Base-by-base conservation (phyloP, 2,329 filamentous ascomycete genomes). In the Dendrostoma leiphaemia region DNA sequence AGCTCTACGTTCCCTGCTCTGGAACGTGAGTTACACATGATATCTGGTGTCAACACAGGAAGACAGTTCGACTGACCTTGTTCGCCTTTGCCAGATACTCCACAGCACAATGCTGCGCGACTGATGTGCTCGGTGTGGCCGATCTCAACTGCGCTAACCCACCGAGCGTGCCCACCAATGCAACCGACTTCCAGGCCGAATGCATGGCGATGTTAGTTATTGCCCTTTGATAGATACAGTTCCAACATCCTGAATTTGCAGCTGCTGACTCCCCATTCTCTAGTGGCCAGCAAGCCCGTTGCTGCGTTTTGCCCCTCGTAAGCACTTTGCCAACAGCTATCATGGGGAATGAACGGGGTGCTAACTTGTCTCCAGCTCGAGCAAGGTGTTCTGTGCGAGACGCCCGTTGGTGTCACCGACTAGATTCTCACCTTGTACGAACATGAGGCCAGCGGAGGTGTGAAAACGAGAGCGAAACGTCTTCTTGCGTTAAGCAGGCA, bases 91-190 rank as follows among this genome's bases (percentile, higher is more conserved):
- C n/a, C 17, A 46, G 44, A 6, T 76, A 76, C 61, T 65, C 63
- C 60, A 71, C 61, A 29, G 63, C 78, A 3, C 75, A 80, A 60
- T 87, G 84, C 74, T 87, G 84, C 65, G 79, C 82, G 13, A 83
- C 82, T 23, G 80, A 86, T 60, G 75, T 86, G 31, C 76, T 86
- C 35, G 77, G 80, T 56, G 58, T 85, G 54, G 80, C 77, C 3
- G 71, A 82, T 65, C 71, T 85, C 23, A 71, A 86, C 72, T 87
- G 84, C 66, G 69, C 63, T 17, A 65, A 70, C 37, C 57, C 64
- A 7, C 58, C 63, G 6, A 45, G 47, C 3, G 48, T 52, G 8
- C 61, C 62, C 7, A 28, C 60, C 45, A 53, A 35, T 43, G 64
- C 63, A 17, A 17, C 21, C 43, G 38, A 62, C 26, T 67, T 67